Conservation (phyloP, 2,329 filamentous ascomycete species). For the Aspergillus japonicus region DNA sequence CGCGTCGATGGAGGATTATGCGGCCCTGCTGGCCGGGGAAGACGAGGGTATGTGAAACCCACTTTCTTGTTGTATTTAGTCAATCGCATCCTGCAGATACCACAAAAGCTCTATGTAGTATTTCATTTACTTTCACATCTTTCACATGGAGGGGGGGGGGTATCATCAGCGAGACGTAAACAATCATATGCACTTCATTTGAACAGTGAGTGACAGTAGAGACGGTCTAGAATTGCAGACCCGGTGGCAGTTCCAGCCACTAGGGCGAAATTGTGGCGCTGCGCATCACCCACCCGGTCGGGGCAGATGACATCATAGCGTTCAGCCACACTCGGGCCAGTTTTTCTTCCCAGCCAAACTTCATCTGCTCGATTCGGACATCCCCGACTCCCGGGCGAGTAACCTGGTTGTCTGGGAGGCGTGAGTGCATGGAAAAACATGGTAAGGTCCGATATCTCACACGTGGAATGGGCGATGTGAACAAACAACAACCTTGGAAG, state of each 20-base stretch:
- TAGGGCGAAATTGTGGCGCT: not conserved
- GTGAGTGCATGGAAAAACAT: too few species aligned
- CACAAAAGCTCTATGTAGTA: conserved; percentile 15
- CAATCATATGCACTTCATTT: not conserved
- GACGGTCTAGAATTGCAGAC: not conserved
- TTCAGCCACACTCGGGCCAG: not conserved
- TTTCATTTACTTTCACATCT: not conserved
- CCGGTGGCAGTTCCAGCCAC: not conserved
- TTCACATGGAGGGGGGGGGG: not conserved
- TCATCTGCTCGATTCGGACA: too few species aligned
- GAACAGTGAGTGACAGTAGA: not conserved
- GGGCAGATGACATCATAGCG: not conserved
- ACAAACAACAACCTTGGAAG: not conserved
- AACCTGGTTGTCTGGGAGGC: too few species aligned
- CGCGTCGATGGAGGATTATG: conserved; percentile 91
- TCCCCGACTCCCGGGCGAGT: too few species aligned
- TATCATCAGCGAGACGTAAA: too few species aligned
- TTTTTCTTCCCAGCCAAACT: too few species aligned
- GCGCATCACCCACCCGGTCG: not conserved
- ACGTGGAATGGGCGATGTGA: not conserved
- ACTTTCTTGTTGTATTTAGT: conserved; percentile 5
- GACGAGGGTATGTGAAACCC: conserved; percentile 48
- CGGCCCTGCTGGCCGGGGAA: conserved; percentile 74
- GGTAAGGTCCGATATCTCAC: not conserved
- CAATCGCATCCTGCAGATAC: conserved; percentile 14